Percentiles rank a stretch among this genome's conserved stretches.
These are phyloP conservation scores for Corymbia calophylla DNA, from an alignment of 441 rosid species.

Conservation along the genomic window DNA sequence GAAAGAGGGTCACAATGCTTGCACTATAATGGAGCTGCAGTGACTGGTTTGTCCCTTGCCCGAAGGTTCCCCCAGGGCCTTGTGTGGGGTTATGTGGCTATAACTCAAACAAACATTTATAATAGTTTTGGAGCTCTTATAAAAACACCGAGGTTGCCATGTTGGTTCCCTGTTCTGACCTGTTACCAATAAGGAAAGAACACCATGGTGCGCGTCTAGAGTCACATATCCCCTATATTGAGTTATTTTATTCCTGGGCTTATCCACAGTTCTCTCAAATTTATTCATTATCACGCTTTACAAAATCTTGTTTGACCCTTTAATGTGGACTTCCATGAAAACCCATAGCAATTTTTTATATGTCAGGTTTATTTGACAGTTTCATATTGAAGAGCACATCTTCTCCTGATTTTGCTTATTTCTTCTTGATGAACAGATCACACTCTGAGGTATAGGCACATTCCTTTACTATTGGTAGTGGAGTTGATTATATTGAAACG, in stretches of 20 bases:
- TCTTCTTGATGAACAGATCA: background rate
- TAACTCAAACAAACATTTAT: background rate
- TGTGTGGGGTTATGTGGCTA: background rate
- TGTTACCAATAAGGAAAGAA: background rate
- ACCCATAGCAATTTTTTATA: background rate
- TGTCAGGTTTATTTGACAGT: background rate
- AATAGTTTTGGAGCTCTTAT: background rate
- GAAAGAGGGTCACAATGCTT: background rate
- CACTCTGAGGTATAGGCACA: background rate
- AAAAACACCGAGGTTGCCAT: background rate
- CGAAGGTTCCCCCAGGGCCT: background rate
- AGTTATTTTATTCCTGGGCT: background rate
- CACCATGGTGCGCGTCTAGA: background rate
- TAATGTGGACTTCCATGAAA: background rate
- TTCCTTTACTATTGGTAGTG: background rate
- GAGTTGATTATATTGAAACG: background rate
- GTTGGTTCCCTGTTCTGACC: background rate
- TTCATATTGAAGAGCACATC: background rate
- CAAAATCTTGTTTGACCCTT: background rate
- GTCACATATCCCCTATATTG: background rate
- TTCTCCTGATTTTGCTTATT: background rate
- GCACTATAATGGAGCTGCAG: background rate
- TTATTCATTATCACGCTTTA: background rate
- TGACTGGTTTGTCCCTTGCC: background rate
- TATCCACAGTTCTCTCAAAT: background rate